Base-by-base conservation (phyloP, 495 filamentous ascomycete species). In the Jackrogersella multiformis region DNA sequence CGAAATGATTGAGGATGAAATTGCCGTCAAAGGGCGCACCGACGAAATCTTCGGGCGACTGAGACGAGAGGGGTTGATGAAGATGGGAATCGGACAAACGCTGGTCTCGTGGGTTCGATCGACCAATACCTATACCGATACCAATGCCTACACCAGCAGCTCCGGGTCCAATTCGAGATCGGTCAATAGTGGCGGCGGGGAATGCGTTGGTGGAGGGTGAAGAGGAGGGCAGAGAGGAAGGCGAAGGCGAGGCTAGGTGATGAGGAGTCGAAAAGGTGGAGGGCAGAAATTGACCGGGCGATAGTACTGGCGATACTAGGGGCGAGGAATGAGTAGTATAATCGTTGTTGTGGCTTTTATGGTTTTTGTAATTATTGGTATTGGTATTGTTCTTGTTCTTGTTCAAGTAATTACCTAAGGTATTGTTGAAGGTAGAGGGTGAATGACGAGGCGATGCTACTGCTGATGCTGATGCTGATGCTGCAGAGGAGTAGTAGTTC, bases 31-130 rank as follows among this genome's bases (percentile, higher is more conserved):
- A 88, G 48, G 89, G 87, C 68, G 86, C 81, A 66, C 88, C 86
- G 74, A 88, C 84, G 59, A 92, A 81, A 78, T 93, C 90, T 80
- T 91, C 88, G 64, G 89, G 86, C 38, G 83, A 83, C 65, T 84
- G 84, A 64, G 85, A 84, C 66, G 82, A 84, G 73, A 90, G 82
- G 44, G 88, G 88, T 68, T 78, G 72, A 61, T 70, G 69, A 48
- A 61, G 56, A 73, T 80, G 65, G n/a, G 71, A 70, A 56, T 67
- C 71, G 30, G 70, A 72, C 38, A 67, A 63, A 67, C 57, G 73
- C 24, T 65, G 68, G 34, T 60, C 49, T 28, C 59, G 69, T n/a
- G 82, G 79, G 8, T 84, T 85, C 38, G 81, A 83, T 62, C 61
- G 53, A 18, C 69, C 72, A 56, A 54, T 54, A 21, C 62, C 70